These are phyloP conservation scores for Paraurostyla sp. DNA, from an alignment of 73 alveolate genomes.

Conservation along the genomic window DNA sequence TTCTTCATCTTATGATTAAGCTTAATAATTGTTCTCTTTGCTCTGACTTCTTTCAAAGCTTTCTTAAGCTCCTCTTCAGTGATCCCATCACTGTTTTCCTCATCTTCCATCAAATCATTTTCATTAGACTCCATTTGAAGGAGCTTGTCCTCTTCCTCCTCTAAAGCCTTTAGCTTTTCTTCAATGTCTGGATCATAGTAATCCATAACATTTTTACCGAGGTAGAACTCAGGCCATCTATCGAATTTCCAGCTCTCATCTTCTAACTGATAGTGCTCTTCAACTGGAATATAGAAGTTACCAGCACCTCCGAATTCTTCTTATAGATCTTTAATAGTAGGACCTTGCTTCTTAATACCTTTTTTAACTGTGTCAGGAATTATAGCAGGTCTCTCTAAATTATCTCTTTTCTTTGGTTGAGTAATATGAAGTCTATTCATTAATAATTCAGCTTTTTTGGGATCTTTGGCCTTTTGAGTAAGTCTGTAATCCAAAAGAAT, in stretches of 20 bases:
- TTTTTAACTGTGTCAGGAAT: constrained; percentile 82
- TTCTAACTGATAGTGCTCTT: constrained; percentile 89
- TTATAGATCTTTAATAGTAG: constrained; percentile 88
- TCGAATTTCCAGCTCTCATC: constrained; percentile 99
- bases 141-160: constrained; percentile 97
- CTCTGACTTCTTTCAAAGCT: constrained; percentile 64
- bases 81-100: constrained; percentile 52
- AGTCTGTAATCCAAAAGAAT: constrained; percentile 91
- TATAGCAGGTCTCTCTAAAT: constrained; percentile 83
- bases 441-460: constrained; percentile 86
- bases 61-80: constrained; percentile 65
- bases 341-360: constrained; percentile 82
- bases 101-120: constrained; percentile 78
- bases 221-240: constrained; percentile 98
- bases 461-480: constrained; percentile 87
- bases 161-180: constrained; percentile 95
- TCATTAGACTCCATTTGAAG: constrained; percentile 68
- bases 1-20: constrained; percentile 49
- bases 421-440: constrained; percentile 93
- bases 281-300: constrained; percentile 90
- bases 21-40: constrained; percentile 41
- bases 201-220: constrained; percentile 99
- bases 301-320: constrained; percentile 99
- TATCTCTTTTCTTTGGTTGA: constrained; percentile 90
- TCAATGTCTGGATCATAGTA: constrained; percentile 98